Base-by-base conservation (phyloP, 371 early-diverging fungal genomes). In the Mucor indicus region DNA sequence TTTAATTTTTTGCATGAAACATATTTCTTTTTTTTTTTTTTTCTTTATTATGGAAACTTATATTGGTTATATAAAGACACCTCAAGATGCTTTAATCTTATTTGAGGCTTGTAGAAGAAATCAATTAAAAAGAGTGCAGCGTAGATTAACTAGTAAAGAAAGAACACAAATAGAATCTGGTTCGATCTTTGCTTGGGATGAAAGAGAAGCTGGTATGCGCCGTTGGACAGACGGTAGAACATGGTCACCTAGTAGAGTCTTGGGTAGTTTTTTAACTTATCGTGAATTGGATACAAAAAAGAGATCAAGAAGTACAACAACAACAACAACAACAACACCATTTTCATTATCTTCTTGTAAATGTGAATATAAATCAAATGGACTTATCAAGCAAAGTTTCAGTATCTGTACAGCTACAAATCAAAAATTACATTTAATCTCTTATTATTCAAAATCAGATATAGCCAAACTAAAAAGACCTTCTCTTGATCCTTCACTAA, bases 201-300 rank as follows among this genome's bases (percentile, higher is more conserved):
- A 92, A 63, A 69, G 80, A 17, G 93, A 91, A 49, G 80, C 89
- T 4, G 87, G 92, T 0, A 92, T 93, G 77, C 75, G 85, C 39
- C 77, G 93, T n/a, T 93, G 93, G 93, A 93, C 93, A 0, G 93
- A 92, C 58, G 91, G 92, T 4, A 71, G 81, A 20, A 83, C 84
- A 10, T 91, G 92, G 93, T 87, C 91, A 11, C 89, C 92, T 4
- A 85, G 85, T n/a, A 79, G 92, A 17, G 85, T 89, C 2, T 67
- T 78, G 9, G 88, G 87, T 19, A 84, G 85, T 47, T 90, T 89
- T 44, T 60, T 90, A 31, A 84, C 84, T 22, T 90, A 90, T 60
- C 81, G 84, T 41, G 89, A 90, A 60, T 68, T 87, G 12, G 87
- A 84, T 29, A 75, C 74, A 6, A 79, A 79, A 29, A 50, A 73